Conservation (phyloP, 78 protist species). For the Dictyostelium brefeldianum region DNA sequence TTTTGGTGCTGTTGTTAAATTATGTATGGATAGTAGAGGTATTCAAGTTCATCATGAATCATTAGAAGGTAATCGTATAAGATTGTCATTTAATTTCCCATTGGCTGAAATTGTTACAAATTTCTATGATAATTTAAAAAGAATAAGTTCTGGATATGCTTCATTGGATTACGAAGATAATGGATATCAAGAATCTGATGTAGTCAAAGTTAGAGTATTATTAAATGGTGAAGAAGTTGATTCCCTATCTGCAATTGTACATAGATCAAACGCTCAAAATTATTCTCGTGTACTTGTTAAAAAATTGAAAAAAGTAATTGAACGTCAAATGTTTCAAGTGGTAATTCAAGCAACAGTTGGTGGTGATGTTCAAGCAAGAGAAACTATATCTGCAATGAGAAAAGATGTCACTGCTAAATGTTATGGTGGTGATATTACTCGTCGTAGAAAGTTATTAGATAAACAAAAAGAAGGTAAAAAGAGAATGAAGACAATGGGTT, state of each 20-base stretch:
- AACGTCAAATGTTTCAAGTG: constrained; percentile 85
- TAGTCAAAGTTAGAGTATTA: constrained; percentile 76
- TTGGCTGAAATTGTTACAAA: constrained; percentile 88
- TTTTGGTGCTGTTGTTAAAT: constrained; percentile 69
- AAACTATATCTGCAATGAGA: constrained; percentile 87
- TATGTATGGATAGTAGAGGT: constrained; percentile 76
- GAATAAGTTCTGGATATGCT: constrained; percentile 90
- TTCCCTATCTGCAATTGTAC: constrained; percentile 87
- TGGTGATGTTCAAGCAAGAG: constrained; percentile 85
- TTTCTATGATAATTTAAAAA: constrained; percentile 86
- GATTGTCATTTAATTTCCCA: constrained; percentile 85
- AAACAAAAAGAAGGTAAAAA: constrained; percentile 96
- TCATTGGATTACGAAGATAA: constrained; percentile 90
- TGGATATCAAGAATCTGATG: constrained; percentile 77
- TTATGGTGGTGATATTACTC: constrained; percentile 94
- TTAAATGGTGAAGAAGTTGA: constrained; percentile 90
- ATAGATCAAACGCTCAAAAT: constrained; percentile 10
- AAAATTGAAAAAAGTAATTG: constrained; percentile 56
- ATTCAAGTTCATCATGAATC: constrained; percentile 38
- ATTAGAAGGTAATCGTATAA: constrained; percentile 62
- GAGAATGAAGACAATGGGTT: constrained; percentile 87
- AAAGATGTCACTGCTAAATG: constrained; percentile 95
- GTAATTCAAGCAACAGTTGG: constrained; percentile 90
- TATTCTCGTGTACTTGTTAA: constrained; percentile 40
- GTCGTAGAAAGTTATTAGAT: constrained; percentile 91